Conservation (phyloP, 163 green algal species). For the Chloromonas sp. region DNA sequence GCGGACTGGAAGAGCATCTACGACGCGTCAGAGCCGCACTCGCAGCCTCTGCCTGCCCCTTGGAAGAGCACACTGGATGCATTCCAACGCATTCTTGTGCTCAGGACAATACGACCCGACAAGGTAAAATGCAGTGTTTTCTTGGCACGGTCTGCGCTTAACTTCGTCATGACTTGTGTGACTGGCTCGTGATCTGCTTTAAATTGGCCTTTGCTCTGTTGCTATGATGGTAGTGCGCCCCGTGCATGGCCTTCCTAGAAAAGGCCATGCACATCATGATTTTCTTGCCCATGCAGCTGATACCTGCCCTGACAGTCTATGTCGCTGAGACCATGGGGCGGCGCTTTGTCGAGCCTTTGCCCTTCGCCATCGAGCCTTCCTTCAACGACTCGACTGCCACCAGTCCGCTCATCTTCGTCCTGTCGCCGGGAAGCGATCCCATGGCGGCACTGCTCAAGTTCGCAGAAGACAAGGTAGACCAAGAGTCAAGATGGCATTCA, state of each 20-base stretch:
- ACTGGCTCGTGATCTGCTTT: too few relatives aligned
- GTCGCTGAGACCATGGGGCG: slow-evolving; percentile 44
- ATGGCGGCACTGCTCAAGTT: slow-evolving; percentile 61
- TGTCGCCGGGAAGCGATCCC: slow-evolving; percentile 69
- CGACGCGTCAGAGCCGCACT: slow-evolving; percentile 45
- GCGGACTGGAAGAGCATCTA: slow-evolving; percentile 48
- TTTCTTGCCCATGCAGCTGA: slow-evolving; percentile 23
- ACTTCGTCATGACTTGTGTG: too few relatives aligned
- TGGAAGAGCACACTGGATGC: slow-evolving; percentile 35
- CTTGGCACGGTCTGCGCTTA: too few relatives aligned
- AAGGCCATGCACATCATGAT: too few relatives aligned
- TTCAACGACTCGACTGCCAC: slow-evolving; percentile 62
- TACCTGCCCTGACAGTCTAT: slow-evolving; percentile 31
- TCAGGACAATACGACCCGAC: slow-evolving; percentile 37
- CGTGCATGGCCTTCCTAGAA: too few relatives aligned
- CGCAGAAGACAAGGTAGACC: slow-evolving; percentile 5
- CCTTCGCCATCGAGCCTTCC: slow-evolving; percentile 69
- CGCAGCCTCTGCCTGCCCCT: slow-evolving; percentile 35
- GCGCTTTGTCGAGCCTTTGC: slow-evolving; percentile 66
- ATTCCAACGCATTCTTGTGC: slow-evolving; percentile 50
- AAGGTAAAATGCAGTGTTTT: slow-evolving; percentile 6
- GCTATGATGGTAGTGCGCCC: too few relatives aligned
- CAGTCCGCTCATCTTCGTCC: slow-evolving; percentile 72
- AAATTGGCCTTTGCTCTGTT: too few relatives aligned
- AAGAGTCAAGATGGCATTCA: too few relatives aligned